Percentiles rank a stretch among this genome's conserved stretches.
phyloP scores from a whole-genome alignment of 352 stramenopile genomes.

The Halophytophthora polymorphica region DNA sequence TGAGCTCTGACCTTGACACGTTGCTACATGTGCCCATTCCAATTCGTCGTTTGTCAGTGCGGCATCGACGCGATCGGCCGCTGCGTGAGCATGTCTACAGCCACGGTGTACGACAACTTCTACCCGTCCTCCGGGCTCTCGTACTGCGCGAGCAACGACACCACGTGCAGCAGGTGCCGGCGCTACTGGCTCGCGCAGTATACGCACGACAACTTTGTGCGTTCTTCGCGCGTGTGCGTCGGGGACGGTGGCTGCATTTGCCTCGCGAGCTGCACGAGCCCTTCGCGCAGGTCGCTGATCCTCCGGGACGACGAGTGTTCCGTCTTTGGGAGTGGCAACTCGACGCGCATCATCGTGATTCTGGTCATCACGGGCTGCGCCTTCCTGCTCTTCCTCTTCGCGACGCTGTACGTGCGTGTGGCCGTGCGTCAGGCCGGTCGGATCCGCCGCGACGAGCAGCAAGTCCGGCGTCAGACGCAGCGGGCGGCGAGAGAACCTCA shows the following conservation, averaged over 20 bases:
- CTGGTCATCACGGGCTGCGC: conserved; percentile 18
- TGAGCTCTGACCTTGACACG: not conserved
- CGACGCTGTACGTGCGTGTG: conserved; percentile 7
- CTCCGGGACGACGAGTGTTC: conserved; percentile 25
- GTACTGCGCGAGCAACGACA: conserved; percentile 38
- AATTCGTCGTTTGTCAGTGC: conserved; percentile 19
- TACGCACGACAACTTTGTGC: conserved; percentile 7
- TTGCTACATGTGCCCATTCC: not conserved
- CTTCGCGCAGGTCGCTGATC: conserved; percentile 21
- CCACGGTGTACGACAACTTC: conserved; percentile 7
- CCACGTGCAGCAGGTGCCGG: conserved; percentile 21
- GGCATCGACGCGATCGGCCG: conserved; percentile 28
- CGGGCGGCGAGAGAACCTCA: conserved; percentile 17
- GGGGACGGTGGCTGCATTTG: conserved; percentile 41
- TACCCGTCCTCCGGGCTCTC: conserved; percentile 29
- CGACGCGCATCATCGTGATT: conserved; percentile 26
- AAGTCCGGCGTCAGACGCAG: conserved; percentile 8
- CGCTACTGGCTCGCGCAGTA: conserved; percentile 23
- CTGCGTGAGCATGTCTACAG: conserved; percentile 29
- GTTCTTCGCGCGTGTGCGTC: conserved; percentile 20
- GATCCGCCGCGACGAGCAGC: conserved; percentile 12
- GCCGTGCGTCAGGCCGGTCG: not conserved
- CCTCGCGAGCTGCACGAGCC: conserved; percentile 30
- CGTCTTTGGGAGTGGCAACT: conserved; percentile 2
- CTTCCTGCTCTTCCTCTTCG: conserved; percentile 26